These are phyloP conservation scores for Hansenula sp. DNA, from an alignment of 1,139 yeast species.

Conservation along the genomic window DNA sequence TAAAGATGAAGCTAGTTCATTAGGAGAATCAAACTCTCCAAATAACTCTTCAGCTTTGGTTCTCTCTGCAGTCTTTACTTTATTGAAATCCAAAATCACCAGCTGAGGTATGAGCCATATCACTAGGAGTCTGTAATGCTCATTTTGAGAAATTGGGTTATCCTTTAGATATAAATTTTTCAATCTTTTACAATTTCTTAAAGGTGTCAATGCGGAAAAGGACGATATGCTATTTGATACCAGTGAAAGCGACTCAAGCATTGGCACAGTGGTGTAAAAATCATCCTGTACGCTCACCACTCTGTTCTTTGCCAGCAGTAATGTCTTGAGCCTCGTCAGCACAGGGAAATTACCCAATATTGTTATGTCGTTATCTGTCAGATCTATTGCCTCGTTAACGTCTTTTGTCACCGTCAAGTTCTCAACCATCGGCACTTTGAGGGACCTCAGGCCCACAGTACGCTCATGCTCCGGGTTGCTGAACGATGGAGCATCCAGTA, in stretches of 20 bases:
- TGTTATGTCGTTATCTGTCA: slow-evolving; percentile 61
- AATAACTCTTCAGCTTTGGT: slow-evolving; percentile 37
- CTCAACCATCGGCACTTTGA: slow-evolving; percentile 36
- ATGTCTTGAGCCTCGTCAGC: slow-evolving; percentile 38
- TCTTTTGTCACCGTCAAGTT: slow-evolving; percentile 39
- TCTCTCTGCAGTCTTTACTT: slow-evolving; percentile 55
- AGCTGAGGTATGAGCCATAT: slow-evolving; percentile 63
- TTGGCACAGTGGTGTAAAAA: slow-evolving; percentile 35
- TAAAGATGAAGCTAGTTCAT: slow-evolving; percentile 7
- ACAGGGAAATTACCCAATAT: slow-evolving; percentile 49
- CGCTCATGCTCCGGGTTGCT: slow-evolving; percentile 42
- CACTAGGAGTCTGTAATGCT: slow-evolving; percentile 55
- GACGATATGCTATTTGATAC: slow-evolving; percentile 45
- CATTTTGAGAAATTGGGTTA: slow-evolving; percentile 54
- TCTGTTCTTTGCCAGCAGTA: slow-evolving; percentile 58
- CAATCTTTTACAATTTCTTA: slow-evolving; percentile 35
- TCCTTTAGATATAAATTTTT: slow-evolving; percentile 49
- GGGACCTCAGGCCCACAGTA: slow-evolving; percentile 37
- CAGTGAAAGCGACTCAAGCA: slow-evolving; percentile 46
- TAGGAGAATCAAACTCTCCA: slow-evolving; percentile 29
- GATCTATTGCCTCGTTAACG: slow-evolving; percentile 50
- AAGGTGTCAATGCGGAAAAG: slow-evolving; percentile 35
- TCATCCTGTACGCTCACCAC: slow-evolving; percentile 36
- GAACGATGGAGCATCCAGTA: slow-evolving; percentile 47
- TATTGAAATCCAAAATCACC: slow-evolving; percentile 60